Conservation (phyloP, 805 yeast genomes). For the Zygotorulaspora sp. region DNA sequence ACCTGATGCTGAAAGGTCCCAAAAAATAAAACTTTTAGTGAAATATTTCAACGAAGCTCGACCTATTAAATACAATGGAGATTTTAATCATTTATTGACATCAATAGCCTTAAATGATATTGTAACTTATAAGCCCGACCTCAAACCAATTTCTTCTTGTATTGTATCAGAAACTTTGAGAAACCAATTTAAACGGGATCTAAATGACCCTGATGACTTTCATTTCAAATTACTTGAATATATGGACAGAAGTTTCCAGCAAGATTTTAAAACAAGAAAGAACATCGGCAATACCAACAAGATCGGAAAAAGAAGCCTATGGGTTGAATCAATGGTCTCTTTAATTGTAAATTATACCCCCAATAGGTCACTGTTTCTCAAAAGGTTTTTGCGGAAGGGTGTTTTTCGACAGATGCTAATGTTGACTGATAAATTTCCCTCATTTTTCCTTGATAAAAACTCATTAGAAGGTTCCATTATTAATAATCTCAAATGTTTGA, state of each 20-base stretch:
- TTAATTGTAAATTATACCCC: constrained; percentile 15
- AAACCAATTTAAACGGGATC: too few relatives aligned
- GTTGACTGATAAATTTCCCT: constrained; percentile 10
- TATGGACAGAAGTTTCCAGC: constrained; percentile 6
- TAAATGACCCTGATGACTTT: constrained; percentile 5
- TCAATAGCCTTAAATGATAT: constrained; percentile 5
- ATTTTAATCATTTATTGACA: constrained; percentile 7
- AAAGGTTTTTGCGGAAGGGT: constrained; percentile 8
- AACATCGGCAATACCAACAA: background rate
- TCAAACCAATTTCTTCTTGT: too few relatives aligned
- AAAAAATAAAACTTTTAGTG: background rate
- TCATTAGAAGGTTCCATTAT: constrained; percentile 11
- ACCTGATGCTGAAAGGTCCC: background rate
- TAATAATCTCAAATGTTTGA: background rate
- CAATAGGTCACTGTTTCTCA: constrained; percentile 11
- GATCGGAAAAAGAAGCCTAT: constrained; percentile 1
- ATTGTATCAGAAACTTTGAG: too few relatives aligned
- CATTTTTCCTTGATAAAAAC: constrained; percentile 3
- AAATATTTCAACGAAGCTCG: constrained; percentile 1
- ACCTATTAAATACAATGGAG: constrained; percentile 3
- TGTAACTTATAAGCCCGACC: too few relatives aligned
- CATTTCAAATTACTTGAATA: constrained; percentile 10
- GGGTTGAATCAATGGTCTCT: constrained; percentile 8
- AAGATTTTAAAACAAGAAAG: constrained; percentile 6
- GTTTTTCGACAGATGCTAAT: constrained; percentile 13